Evolutionary conservation across 768 basidiomycete genomes (phyloP).

Genomic region (Lentinula sp.): DNA sequence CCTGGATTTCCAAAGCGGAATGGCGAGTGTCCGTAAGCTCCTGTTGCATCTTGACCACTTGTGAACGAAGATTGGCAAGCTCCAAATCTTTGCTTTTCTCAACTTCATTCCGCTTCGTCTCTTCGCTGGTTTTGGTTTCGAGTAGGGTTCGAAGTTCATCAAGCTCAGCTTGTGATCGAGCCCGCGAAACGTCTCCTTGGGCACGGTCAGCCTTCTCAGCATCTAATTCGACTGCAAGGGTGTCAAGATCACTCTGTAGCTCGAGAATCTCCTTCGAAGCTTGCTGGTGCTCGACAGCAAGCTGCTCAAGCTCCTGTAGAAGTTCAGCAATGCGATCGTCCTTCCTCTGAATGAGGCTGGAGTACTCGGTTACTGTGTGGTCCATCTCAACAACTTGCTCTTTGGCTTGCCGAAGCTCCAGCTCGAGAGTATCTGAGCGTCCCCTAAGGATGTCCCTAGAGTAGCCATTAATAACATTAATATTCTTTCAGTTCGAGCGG

Average conservation of each 20-base stretch:
- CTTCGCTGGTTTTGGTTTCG: conserved; percentile 83
- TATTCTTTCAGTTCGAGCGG: not conserved
- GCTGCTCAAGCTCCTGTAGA: conserved; percentile 43
- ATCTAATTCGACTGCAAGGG: conserved; percentile 54
- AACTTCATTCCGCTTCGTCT: conserved; percentile 74
- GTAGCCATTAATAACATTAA: not conserved
- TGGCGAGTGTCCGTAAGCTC: conserved; percentile 65
- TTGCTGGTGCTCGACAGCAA: conserved; percentile 48
- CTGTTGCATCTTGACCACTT: conserved; percentile 54
- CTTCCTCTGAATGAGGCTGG: conserved; percentile 68
- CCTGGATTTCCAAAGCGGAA: conserved; percentile 57
- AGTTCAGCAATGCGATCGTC: conserved; percentile 64
- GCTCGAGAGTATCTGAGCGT: conserved; percentile 58
- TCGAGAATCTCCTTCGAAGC: conserved; percentile 58
- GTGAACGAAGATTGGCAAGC: conserved; percentile 61
- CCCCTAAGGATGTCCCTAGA: conserved; percentile 57
- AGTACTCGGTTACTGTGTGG: conserved; percentile 72
- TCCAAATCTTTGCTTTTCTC: conserved; percentile 88
- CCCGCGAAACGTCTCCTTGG: conserved; percentile 39
- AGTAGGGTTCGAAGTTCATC: conserved; percentile 82
- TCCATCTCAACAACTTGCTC: conserved; percentile 74
- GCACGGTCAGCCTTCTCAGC: conserved; percentile 49
- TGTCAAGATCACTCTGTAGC: conserved; percentile 64
- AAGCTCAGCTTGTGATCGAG: conserved; percentile 73
- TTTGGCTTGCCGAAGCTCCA: conserved; percentile 63